Evolutionary conservation across 2,329 filamentous ascomycete species (phyloP).

Genomic region (Xylariaceae sp.): DNA sequence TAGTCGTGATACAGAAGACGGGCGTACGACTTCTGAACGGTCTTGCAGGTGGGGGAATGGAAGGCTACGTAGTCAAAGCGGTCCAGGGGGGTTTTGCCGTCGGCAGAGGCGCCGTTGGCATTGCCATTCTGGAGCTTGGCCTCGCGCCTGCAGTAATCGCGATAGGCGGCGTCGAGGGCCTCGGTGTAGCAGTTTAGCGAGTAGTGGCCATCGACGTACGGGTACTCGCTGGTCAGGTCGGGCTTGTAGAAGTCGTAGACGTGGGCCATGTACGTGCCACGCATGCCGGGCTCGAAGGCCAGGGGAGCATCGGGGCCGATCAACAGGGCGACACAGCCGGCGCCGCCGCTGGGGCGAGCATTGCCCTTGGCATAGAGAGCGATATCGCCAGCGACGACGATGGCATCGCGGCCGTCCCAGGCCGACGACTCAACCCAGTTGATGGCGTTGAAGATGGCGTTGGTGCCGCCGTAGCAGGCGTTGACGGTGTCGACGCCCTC

Average conservation of each 20-base stretch:
- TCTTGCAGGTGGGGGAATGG: slow-evolving; percentile 84
- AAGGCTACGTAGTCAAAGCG: slow-evolving; percentile 82
- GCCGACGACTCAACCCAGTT: slow-evolving; percentile 86
- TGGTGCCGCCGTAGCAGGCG: slow-evolving; percentile 84
- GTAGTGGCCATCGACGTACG: slow-evolving; percentile 80
- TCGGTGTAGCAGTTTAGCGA: slow-evolving; percentile 79
- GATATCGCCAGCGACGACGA: slow-evolving; percentile 80
- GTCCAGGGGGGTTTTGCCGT: slow-evolving; percentile 64
- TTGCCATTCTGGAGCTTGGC: slow-evolving; percentile 54
- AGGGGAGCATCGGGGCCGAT: slow-evolving; percentile 76
- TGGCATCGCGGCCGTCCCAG: slow-evolving; percentile 80
- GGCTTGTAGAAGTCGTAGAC: slow-evolving; percentile 91
- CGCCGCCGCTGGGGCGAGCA: slow-evolving; percentile 77
- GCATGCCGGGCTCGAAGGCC: slow-evolving; percentile 73
- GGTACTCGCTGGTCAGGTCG: slow-evolving; percentile 83
- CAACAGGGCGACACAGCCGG: slow-evolving; percentile 74
- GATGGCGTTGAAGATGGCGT: slow-evolving; percentile 77
- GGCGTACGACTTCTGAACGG: slow-evolving; percentile 81
- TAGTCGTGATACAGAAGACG: slow-evolving; percentile 86
- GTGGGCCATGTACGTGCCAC: slow-evolving; percentile 78
- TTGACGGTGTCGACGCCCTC: slow-evolving; percentile 83
- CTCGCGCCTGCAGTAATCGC: slow-evolving; percentile 75
- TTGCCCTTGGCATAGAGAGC: slow-evolving; percentile 82
- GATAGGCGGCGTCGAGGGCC: slow-evolving; percentile 78
- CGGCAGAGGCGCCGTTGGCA: slow-evolving; percentile 43